These are phyloP conservation scores for Linnemannia zychae DNA, from an alignment of 192 early-diverging fungal genomes.

Conservation along the genomic window DNA sequence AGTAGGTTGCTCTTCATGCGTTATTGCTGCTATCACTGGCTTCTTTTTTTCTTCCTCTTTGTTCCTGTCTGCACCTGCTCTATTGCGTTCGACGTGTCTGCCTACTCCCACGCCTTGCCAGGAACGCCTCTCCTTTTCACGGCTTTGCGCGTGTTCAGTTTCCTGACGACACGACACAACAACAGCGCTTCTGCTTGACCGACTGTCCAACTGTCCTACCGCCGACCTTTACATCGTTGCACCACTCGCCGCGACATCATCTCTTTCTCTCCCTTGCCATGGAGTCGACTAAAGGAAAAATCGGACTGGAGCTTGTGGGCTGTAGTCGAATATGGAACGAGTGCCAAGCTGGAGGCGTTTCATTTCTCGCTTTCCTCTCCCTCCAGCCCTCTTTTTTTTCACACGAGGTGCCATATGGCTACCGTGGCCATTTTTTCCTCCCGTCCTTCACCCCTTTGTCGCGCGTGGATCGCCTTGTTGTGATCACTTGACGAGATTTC, in stretches of 20 bases:
- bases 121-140: not conserved
- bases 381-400: not conserved
- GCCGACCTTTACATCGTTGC: not conserved
- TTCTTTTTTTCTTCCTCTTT: not conserved
- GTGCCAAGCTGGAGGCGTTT: conserved; percentile 2
- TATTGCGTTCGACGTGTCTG: not conserved
- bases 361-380: not conserved
- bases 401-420: not conserved
- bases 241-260: not conserved
- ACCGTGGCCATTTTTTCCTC: not conserved
- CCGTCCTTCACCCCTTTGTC: not conserved
- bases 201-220: not conserved
- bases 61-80: not conserved
- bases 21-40: too few species aligned
- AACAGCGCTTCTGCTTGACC: not conserved
- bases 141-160: not conserved
- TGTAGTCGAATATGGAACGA: conserved; percentile 2
- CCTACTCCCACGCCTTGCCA: not conserved
- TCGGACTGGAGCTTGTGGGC: not conserved
- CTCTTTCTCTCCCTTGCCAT: not conserved
- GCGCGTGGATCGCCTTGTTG: not conserved
- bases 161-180: not conserved
- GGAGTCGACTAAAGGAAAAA: not conserved
- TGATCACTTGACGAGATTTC: not conserved
- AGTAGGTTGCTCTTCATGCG: conserved; percentile 4